Conservation (phyloP, 2,329 filamentous ascomycete genomes). For the Fusarium setosum region DNA sequence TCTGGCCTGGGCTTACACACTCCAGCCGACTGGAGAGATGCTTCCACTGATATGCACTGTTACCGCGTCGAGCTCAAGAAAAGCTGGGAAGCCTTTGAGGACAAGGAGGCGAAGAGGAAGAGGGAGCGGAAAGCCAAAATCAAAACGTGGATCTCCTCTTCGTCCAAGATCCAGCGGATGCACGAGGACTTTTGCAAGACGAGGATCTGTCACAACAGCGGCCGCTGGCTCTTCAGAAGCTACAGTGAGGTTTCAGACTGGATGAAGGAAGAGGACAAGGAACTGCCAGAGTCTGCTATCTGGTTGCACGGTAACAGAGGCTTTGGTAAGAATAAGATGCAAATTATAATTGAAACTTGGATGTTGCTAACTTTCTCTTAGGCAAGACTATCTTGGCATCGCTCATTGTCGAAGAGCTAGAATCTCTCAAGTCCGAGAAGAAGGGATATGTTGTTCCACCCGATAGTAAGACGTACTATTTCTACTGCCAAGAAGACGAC, state of each 20-base stretch:
- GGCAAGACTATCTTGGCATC: not conserved
- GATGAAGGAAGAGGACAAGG: not conserved
- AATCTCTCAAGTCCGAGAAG: too few species aligned
- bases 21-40: not conserved
- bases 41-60: not conserved
- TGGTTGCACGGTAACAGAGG: not conserved
- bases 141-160: not conserved
- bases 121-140: not conserved
- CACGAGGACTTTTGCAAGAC: not conserved
- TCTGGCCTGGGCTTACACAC: not conserved
- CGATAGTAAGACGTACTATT: not conserved
- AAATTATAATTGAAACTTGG: too few species aligned
- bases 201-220: not conserved
- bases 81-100: not conserved
- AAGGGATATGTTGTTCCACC: not conserved
- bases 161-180: not conserved
- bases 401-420: not conserved
- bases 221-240: not conserved
- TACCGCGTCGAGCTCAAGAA: not conserved
- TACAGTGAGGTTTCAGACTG: not conserved
- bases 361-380: not conserved
- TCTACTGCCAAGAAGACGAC: slow-evolving; percentile 2
- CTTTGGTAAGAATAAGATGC: not conserved
- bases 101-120: not conserved
- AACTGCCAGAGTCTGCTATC: not conserved